A percentile compares a stretch with the other conserved stretches of the same genome.
These are phyloP conservation scores for Amorphotheca resinae DNA, from an alignment of 495 filamentous ascomycete species.

Conservation along the genomic window DNA sequence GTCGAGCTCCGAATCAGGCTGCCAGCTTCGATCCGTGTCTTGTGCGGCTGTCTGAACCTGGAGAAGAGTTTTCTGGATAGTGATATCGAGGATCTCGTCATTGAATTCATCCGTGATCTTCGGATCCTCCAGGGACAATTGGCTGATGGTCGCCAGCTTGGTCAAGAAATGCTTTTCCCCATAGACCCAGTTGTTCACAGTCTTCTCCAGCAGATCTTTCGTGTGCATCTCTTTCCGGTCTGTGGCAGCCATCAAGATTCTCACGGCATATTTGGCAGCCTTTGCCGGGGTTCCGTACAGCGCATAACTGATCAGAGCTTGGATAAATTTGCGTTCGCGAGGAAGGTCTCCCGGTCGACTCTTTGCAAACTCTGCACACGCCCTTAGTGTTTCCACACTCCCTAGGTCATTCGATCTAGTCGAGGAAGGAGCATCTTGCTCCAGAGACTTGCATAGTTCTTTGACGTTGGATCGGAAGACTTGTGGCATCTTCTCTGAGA, in stretches of 20 bases:
- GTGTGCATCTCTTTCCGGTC: slow-evolving; percentile 80
- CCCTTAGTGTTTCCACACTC: slow-evolving; percentile 81
- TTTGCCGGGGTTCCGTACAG: slow-evolving; percentile 68
- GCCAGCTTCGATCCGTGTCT: slow-evolving; percentile 48
- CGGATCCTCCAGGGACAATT: slow-evolving; percentile 68
- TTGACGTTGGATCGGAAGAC: slow-evolving; percentile 85
- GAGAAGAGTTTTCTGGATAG: slow-evolving; percentile 61
- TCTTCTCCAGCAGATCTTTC: slow-evolving; percentile 65
- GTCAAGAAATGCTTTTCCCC: slow-evolving; percentile 68
- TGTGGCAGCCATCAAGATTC: slow-evolving; percentile 69
- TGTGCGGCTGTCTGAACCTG: slow-evolving; percentile 46
- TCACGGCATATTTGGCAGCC: slow-evolving; percentile 86
- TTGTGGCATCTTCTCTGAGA: slow-evolving; percentile 76
- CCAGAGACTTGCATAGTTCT: slow-evolving; percentile 77
- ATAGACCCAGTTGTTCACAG: slow-evolving; percentile 64
- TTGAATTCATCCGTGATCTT: slow-evolving; percentile 53
- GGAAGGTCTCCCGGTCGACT: slow-evolving; percentile 72
- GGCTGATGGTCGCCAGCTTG: slow-evolving; percentile 69
- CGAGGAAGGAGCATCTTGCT: slow-evolving; percentile 61
- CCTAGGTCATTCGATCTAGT: slow-evolving; percentile 50
- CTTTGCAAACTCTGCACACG: slow-evolving; percentile 78
- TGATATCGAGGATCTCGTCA: slow-evolving; percentile 67
- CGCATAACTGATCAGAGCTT: slow-evolving; percentile 69
- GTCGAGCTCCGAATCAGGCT: slow-evolving; percentile 53
- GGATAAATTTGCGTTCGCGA: slow-evolving; percentile 69